Evolutionary conservation across 2,329 filamentous ascomycete species (phyloP).

Genomic region (Chaetomium globosum): DNA sequence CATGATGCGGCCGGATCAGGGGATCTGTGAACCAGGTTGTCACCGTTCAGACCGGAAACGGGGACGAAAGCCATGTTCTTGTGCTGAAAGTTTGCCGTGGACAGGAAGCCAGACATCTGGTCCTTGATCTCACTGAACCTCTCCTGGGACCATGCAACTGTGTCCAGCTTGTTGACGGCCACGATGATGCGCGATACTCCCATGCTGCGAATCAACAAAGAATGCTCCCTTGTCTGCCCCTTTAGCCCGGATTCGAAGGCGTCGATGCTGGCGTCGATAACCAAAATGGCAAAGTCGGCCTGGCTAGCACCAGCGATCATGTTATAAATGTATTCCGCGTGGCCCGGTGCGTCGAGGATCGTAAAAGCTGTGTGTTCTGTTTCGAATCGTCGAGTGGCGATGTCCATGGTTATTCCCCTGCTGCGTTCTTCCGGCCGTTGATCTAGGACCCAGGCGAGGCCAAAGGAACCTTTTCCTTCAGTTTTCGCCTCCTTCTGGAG

Average conservation of each 20-base stretch:
- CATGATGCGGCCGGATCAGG: constrained; percentile 62
- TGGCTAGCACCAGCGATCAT: constrained; percentile 98
- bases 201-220: constrained; percentile 84
- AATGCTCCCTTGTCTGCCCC: constrained; percentile 93
- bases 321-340: constrained; percentile 95
- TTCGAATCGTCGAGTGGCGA: constrained; percentile 92
- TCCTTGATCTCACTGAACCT: constrained; percentile 84
- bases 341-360: constrained; percentile 91
- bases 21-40: constrained; percentile 72
- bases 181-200: constrained; percentile 87
- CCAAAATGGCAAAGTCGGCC: constrained; percentile 91
- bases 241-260: constrained; percentile 92
- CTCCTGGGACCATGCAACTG: constrained; percentile 76
- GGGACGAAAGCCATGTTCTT: constrained; percentile 87
- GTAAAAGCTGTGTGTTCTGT: constrained; percentile 87
- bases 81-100: constrained; percentile 75
- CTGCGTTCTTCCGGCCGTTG: constrained; percentile 86
- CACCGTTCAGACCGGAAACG: constrained; percentile 84
- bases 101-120: constrained; percentile 81
- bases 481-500: constrained; percentile 86
- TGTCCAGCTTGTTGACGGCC: constrained; percentile 94
- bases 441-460: constrained; percentile 95
- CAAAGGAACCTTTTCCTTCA: constrained; percentile 93
- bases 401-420: constrained; percentile 93
- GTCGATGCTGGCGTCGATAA: constrained; percentile 86